Conservation (phyloP, 2,329 filamentous ascomycete species). For the Alternaria tenuissima region DNA sequence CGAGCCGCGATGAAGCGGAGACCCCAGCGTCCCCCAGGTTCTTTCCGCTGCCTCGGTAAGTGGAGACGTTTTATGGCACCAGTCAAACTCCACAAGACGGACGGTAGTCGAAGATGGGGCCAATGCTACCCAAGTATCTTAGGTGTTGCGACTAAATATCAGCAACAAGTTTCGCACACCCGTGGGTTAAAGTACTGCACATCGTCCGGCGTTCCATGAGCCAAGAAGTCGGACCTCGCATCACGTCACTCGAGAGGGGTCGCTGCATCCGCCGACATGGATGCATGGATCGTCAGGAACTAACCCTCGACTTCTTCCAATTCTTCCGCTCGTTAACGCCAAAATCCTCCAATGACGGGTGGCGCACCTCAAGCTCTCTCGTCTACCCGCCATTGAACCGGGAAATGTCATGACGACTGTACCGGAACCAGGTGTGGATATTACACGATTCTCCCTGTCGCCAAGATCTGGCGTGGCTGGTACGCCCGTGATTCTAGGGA, state of each 20-base stretch:
- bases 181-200: not conserved
- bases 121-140: not conserved
- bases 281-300: conserved; percentile 28
- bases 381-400: conserved; percentile 7
- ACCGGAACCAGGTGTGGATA: conserved; percentile 9
- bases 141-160: not conserved
- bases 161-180: not conserved
- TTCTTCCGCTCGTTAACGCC: conserved; percentile 30
- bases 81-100: not conserved
- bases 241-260: conserved; percentile 18
- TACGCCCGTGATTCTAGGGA: conserved; percentile 2
- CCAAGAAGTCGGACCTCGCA: conserved; percentile 3
- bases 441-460: conserved; percentile 12
- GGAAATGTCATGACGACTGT: conserved; percentile 19
- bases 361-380: conserved; percentile 7
- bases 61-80: conserved; percentile 4
- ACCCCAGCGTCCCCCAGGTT: conserved; percentile 16
- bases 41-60: conserved; percentile 13
- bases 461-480: conserved; percentile 18
- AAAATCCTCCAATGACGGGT: conserved; percentile 35
- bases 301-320: conserved; percentile 15
- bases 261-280: conserved; percentile 18
- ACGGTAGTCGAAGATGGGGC: not conserved
- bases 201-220: not conserved
- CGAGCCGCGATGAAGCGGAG: conserved; percentile 4